Evolutionary conservation across 495 filamentous ascomycete genomes (phyloP), one percentile per base, ranked within the genome.

Genomic region (Cudoniella acicularis): DNA sequence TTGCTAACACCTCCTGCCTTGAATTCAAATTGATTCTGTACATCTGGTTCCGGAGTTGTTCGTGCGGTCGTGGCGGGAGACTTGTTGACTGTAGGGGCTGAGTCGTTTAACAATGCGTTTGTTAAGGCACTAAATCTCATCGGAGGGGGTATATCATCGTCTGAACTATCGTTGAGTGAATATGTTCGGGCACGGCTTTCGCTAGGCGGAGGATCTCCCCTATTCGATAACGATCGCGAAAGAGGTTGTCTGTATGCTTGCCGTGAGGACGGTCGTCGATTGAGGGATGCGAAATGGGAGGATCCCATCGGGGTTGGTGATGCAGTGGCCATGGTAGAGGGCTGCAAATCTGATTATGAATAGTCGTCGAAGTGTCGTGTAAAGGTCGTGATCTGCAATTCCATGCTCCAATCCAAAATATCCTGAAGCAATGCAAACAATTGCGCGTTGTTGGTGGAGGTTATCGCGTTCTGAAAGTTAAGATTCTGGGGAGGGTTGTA

Each of bases 41-140:
- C 23, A 23, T 45, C 26, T 11, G 41, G 27, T 24, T 48, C 54
- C 1, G 64, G 64, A 17, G 54, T 56, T 53, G 42, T 49, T 21
- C 52, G 54, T 30, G 43, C 8, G 1, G 36, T 13, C 36, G 23
- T 54, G 2, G 49, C 18, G 17, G 60, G 57, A 3, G 74, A 72
- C n/a, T 71, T 72, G 21, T 77, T 77, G 16, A 74, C 60, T 42
- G 71, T 57, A 54, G 80, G 69, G 11, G 80, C 81, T 50, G 84
- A 83, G 62, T 86, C 86, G 55, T 87, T 84, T 6, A 92, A 74
- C 11, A 92, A 73, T 21, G 87, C 88, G 64, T 90, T 91, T 9
- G 88, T 89, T 36, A 88, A 79, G 30, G 89, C 89, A 64, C 88
- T 91, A 65, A 91, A 85, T 69, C 88, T 90, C 71, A 90, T 88